Base-by-base conservation (phyloP, 2,329 filamentous ascomycete genomes). In the Diaporthe capsici region DNA sequence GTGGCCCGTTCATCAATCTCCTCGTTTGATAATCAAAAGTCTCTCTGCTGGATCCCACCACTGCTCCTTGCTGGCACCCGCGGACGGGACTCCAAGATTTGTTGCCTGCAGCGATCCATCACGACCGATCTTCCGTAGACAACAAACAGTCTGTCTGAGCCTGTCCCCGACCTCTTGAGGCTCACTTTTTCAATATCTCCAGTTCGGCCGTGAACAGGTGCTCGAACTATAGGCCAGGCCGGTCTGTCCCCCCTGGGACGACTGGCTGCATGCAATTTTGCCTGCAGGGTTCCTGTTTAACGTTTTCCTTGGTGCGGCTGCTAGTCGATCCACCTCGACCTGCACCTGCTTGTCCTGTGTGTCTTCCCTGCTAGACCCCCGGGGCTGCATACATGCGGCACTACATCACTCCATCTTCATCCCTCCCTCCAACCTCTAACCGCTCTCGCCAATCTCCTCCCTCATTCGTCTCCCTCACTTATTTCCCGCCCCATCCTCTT, bases 381-480 rank as follows among this genome's bases (percentile, higher is more conserved):
- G 71, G 71, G 71, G 71, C 71, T 65, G 58, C 6, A n/a, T 37
- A 5, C 34, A 73, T 65, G 12, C 9, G 31, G 71, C 4, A 44
- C 53, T 28, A 37, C 61, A 44, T 61, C 57, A 53, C 60, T 65
- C 55, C 53, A 47, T 71, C 68, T 42, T 53, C 71, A 73, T 73
- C 49, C 58, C 55, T 65, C 39, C 57, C n/a, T 53, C 55, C 58
- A 73, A 49, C 58, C 71, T 51, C 71, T 68, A 68, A 68, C 71
- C 71, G 57, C 58, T 53, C 71, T 73, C 49, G 71, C 71, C 71
- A 73, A 65, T 65, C 71, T 73, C 51, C 47, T 73, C 58, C 71
- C 71, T 57, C 71, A 55, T 73, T 73, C 37, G 71, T 73, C 71
- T 73, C 57, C 22, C 37, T 65, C 28, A 44, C 71, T 31, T 44